These are phyloP conservation scores for Phytopythium mirpurense DNA, from an alignment of 352 stramenopile species.

Conservation along the genomic window DNA sequence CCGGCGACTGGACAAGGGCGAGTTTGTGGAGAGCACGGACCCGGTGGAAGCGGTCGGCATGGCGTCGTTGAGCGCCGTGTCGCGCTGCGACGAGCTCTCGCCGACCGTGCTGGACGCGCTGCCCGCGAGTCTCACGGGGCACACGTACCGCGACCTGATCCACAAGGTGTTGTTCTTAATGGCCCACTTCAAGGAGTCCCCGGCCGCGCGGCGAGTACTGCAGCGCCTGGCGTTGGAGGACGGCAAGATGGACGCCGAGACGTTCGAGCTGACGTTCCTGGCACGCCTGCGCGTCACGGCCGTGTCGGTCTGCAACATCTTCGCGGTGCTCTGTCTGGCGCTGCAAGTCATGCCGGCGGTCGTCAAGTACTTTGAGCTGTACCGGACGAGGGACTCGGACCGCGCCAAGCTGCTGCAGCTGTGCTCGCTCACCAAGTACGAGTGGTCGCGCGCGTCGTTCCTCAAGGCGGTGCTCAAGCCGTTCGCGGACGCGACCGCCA, in stretches of 20 bases:
- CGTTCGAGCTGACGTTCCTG: slow-evolving; percentile 44
- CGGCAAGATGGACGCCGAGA: slow-evolving; percentile 29
- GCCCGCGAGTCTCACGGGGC: slow-evolving; percentile 50
- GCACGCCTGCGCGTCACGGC: slow-evolving; percentile 23
- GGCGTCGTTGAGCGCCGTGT: background rate
- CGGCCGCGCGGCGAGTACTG: slow-evolving; percentile 35
- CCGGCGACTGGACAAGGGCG: slow-evolving; percentile 28
- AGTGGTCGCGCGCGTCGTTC: slow-evolving; percentile 62
- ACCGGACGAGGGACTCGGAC: slow-evolving; percentile 51
- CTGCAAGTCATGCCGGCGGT: slow-evolving; percentile 49
- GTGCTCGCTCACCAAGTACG: slow-evolving; percentile 53
- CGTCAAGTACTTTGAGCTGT: slow-evolving; percentile 57
- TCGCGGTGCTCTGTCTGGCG: slow-evolving; percentile 39
- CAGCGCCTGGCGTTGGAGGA: slow-evolving; percentile 41
- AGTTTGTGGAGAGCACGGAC: slow-evolving; percentile 31
- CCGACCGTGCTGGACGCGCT: slow-evolving; percentile 54
- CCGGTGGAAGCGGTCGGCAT: slow-evolving; percentile 6
- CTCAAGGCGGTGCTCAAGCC: slow-evolving; percentile 60
- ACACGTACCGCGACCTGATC: slow-evolving; percentile 61
- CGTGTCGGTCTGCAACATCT: slow-evolving; percentile 45
- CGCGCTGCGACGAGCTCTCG: slow-evolving; percentile 16
- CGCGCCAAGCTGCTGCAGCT: slow-evolving; percentile 71
- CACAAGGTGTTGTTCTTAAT: slow-evolving; percentile 61
- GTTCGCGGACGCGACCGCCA: slow-evolving; percentile 52
- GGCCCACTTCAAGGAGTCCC: slow-evolving; percentile 62